Evolutionary conservation across 495 filamentous ascomycete species (phyloP), one percentile per base, ranked within the genome.

Genomic region (Aspergillus wentii): DNA sequence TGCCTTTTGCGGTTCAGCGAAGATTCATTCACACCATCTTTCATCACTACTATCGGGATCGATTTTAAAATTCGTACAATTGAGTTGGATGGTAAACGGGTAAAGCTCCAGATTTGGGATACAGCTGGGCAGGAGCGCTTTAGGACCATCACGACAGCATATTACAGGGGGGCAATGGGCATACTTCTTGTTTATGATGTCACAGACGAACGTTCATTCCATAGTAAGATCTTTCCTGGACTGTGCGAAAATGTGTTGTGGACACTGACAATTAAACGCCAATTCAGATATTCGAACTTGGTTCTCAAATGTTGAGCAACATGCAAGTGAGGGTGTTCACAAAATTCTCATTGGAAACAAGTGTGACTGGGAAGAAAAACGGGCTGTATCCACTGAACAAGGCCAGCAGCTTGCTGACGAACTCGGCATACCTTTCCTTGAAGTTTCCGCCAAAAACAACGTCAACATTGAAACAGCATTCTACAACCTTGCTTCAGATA

Each of bases 281-380:
- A 6, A 17, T 36, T 30, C 53, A 99, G 92, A 99, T 60, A 97
- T 99, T 62, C 84, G 88, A 51, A 96, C 92, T 38, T 98, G 92
- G 92, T 98, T 98, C 62, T 90, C 88, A 48, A 96, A 98, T 70
- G 92, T 98, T 36, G 92, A 98, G 59, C 91, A 97, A 62, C 94
- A 99, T 68, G 92, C 94, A 33, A 96, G 90, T 43, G 92, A 97
- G 68, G 94, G 94, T 47, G 92, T 99, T 49, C 95, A 97, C 80
- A 99, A 97, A 73, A 97, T 99, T 54, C 81, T 99, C 33, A 95
- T 99, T 43, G 92, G 92, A 52, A 99, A 99, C 75, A 99, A 99
- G 68, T 98, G 92, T 67, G 92, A 99, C 68, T 97, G 94, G 94
- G 91, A 97, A 66, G 92, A 99, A 65, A 99, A 97, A 74, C 79